These are phyloP conservation scores for Amanita rimosa DNA, from an alignment of 768 basidiomycete genomes.

Conservation along the genomic window DNA sequence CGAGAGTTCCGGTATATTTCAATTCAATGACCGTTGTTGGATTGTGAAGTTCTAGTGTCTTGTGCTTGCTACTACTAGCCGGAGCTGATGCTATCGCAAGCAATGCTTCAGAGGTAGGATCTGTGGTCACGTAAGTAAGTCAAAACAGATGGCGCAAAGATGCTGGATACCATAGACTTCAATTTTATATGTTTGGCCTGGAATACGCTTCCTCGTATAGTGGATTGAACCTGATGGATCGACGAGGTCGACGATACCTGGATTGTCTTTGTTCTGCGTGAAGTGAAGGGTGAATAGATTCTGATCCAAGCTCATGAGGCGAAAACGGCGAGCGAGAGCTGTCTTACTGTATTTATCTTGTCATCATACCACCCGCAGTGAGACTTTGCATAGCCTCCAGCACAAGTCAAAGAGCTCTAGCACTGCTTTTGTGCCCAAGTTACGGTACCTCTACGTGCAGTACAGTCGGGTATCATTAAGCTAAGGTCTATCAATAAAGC, in stretches of 20 bases:
- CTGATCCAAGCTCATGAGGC: slow-evolving; percentile 70
- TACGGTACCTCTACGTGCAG: neutral
- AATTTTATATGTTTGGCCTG: slow-evolving; percentile 44
- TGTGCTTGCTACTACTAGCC: slow-evolving; percentile 54
- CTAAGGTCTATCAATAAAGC: slow-evolving; percentile 2
- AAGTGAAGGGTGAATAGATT: slow-evolving; percentile 76
- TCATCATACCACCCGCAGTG: neutral
- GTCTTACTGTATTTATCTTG: slow-evolving; percentile 1
- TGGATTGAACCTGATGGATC: slow-evolving; percentile 53
- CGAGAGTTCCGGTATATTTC: slow-evolving; percentile 60
- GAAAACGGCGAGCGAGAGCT: neutral
- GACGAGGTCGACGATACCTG: slow-evolving; percentile 55
- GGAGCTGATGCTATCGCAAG: slow-evolving; percentile 59
- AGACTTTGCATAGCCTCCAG: slow-evolving; percentile 1
- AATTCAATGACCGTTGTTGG: slow-evolving; percentile 61
- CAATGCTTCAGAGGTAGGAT: slow-evolving; percentile 63
- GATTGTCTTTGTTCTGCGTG: slow-evolving; percentile 45
- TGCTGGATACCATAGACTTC: slow-evolving; percentile 51
- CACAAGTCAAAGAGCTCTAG: neutral
- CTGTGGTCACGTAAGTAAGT: slow-evolving; percentile 21
- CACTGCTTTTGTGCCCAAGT: neutral
- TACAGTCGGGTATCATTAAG: slow-evolving; percentile 4
- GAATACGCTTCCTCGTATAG: slow-evolving; percentile 60
- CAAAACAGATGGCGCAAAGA: neutral
- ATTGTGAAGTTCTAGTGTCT: slow-evolving; percentile 67